Conservation (phyloP, 306 rosid species). For the Cicer cuneatum region DNA sequence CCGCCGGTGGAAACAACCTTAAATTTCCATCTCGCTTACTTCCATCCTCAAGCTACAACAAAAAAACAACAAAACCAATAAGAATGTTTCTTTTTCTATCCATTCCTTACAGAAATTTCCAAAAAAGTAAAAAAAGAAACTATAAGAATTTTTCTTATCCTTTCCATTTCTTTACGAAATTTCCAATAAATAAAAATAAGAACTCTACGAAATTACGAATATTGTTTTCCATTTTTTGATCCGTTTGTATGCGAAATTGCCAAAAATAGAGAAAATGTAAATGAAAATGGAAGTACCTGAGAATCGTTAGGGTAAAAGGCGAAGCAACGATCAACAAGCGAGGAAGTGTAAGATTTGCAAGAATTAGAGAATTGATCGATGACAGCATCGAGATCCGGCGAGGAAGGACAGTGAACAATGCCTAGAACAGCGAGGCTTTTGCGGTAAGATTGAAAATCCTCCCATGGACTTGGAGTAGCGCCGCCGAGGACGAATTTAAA, state of each 20-base stretch:
- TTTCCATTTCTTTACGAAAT: neutral
- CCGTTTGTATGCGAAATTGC: neutral
- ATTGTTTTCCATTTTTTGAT: neutral
- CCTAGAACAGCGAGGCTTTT: conserved; percentile 86
- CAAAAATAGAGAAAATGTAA: neutral
- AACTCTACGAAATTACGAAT: neutral
- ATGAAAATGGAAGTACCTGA: conserved; percentile 53
- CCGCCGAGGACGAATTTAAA: conserved; percentile 92
- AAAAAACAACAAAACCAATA: neutral
- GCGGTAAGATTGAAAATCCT: conserved; percentile 91
- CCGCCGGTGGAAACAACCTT: conserved; percentile 96
- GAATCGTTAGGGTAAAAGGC: conserved; percentile 89
- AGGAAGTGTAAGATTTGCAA: conserved; percentile 66
- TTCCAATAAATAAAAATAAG: neutral
- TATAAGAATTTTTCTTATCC: neutral
- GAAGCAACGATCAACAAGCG: conserved; percentile 87
- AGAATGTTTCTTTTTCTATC: neutral
- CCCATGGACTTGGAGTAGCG: conserved; percentile 85
- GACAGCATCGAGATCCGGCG: conserved; percentile 74
- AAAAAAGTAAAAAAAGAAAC: too few species aligned
- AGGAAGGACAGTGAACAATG: conserved; percentile 92
- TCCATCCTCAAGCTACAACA: conserved; percentile 85
- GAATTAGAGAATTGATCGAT: conserved; percentile 57
- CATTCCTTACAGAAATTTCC: neutral
- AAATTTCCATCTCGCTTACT: conserved; percentile 74